phyloP scores from a whole-genome alignment of 257 asterid genomes.

The Scutellaria galericulata region DNA sequence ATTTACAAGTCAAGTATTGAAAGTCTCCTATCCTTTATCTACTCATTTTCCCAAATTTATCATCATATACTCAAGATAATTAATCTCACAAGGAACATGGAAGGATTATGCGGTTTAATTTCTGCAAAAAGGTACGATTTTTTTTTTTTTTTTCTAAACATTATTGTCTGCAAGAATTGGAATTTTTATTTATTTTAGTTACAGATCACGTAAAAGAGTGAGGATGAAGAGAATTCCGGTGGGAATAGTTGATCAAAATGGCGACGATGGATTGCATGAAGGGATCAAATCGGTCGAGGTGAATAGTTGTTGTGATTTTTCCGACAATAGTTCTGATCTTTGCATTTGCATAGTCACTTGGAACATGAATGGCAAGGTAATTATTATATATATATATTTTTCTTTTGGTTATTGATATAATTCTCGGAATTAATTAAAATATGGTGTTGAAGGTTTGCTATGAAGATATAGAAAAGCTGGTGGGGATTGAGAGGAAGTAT shows the following conservation, averaged over 20 bases:
- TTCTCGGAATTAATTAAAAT: too few relatives aligned
- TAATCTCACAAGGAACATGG: slow-evolving; percentile 22
- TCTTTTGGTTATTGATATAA: background rate
- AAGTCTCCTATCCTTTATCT: background rate
- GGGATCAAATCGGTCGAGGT: slow-evolving; percentile 62
- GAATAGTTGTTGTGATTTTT: slow-evolving; percentile 49
- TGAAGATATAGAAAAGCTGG: slow-evolving; percentile 59
- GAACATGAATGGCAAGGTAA: slow-evolving; percentile 77
- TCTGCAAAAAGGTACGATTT: slow-evolving; percentile 37
- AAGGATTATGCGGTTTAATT: slow-evolving; percentile 35
- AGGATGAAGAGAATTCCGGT: slow-evolving; percentile 22
- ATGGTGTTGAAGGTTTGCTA: slow-evolving; percentile 43
- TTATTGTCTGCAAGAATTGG: background rate
- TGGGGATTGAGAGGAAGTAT: slow-evolving; percentile 53
- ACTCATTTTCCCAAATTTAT: background rate
- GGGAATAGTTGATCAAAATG: slow-evolving; percentile 35
- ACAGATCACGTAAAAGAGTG: slow-evolving; percentile 31
- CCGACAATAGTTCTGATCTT: slow-evolving; percentile 47
- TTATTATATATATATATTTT: background rate
- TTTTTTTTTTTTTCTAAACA: too few relatives aligned
- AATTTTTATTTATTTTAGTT: background rate
- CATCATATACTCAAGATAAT: background rate
- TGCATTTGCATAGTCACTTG: slow-evolving; percentile 72
- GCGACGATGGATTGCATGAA: slow-evolving; percentile 51
- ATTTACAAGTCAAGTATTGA: slow-evolving; percentile 11